Evolutionary conservation across 805 yeast species (phyloP), one percentile per base, ranked within the genome.

Genomic region (Ogataea pilisensis): DNA sequence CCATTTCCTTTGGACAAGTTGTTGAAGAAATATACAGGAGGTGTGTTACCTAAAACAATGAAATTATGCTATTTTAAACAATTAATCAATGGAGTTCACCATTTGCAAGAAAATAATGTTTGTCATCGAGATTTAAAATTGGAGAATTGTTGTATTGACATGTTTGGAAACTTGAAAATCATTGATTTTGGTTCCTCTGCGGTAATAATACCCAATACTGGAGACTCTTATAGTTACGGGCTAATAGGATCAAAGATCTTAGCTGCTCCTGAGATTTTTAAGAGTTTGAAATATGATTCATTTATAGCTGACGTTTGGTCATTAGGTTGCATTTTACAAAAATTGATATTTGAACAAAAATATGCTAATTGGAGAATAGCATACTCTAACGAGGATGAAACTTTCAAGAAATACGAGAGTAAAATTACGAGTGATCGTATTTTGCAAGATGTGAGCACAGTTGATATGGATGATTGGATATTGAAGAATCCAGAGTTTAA

Each of bases 71-170:
- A 63, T 31, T 70, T 71, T 67, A 63, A 60, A 39, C 80, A 76
- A 51, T 40, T 72, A 3, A 52, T 66, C 14, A 24, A 31, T 3
- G 78, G 69, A 0, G 49, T 76, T 4, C 14, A 34, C 2, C 68
- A 64, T 49, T 44, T 76, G 31, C 80, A 76, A 8, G 35, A 39
- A 2, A 26, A 39, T 4, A 39, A 41, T 14, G 47, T 72, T 13
- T 68, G 72, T 43, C 81, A 76, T 51, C 59, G 80, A 31, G 82
- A 76, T 55, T 50, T 76, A 38, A 76, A 76, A 54, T 58, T 70
- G 19, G 74, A 66, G 21, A 76, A 76, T 45, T 48, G 75, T 35
- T 64, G 74, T 26, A 36, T 74, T 17, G 61, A 52, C 34, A 18
- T 16, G 1, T 34, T 44, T 13, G 65, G 65, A 0, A 35, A 41